Base-by-base conservation (phyloP, 805 yeast genomes). In the Naumovozyma castellii region DNA sequence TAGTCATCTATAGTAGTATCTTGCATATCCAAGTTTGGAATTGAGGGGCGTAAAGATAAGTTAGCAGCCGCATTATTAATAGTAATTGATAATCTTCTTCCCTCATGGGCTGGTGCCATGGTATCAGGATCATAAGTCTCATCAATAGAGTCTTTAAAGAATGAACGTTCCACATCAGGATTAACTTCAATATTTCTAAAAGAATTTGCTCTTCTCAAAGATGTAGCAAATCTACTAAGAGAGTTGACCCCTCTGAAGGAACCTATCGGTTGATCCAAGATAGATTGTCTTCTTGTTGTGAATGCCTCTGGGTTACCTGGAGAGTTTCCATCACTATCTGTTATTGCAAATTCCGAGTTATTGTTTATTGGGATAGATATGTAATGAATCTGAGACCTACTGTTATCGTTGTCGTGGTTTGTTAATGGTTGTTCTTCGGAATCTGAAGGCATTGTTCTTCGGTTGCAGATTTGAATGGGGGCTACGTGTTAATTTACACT, bases 201-300 rank as follows among this genome's bases (percentile, higher is more conserved):
- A 2, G 86, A 75, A 56, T 84, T 90, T 1, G 94, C 92, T 56
- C 95, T 71, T 31, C 77, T 73, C 53, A 72, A 76, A 0, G 94
- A 84, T 12, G 84, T 75, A 1, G 94, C 94, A 62, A 85, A 85
- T 40, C 83, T 76, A 42, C 80, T 77, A 32, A 85, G 57, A 1
- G 92, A 81, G 60, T 82, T 82, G 17, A 67, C 67, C 35, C 85
- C 81, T 52, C 69, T 69, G 54, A 76, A 77, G 15, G 82, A 77
- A 2, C 80, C 80, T 18, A 74, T 62, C 22, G 75, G 72, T 32
- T 66, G 63, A 43, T 68, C 66, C 16, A 71, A 53, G 15, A 68
- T 50, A 1, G 71, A 66, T 33, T 59, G 61, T 28, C 68, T 50
- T 45, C 71, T 56, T 6, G 42, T 41, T 17, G 18, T 30, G 15